Evolutionary conservation across 306 rosid species (phyloP).

Genomic region (Adenanthera pavonina): DNA sequence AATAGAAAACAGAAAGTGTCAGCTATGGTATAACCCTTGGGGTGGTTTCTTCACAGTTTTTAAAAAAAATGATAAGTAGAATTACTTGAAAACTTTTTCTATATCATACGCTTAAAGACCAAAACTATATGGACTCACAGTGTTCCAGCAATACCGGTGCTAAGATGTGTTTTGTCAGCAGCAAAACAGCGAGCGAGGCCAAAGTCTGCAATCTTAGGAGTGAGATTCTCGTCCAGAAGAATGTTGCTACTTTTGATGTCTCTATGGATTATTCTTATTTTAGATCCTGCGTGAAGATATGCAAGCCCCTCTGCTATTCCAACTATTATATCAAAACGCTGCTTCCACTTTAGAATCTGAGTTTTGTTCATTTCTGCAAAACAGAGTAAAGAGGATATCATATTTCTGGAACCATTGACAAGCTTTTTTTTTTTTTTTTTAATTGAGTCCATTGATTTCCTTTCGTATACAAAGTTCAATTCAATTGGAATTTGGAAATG

Average conservation of each 20-base stretch:
- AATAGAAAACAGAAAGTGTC: neutral
- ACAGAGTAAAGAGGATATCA: constrained; percentile 1
- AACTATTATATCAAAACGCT: constrained; percentile 61
- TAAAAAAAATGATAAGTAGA: neutral
- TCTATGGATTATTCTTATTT: constrained; percentile 76
- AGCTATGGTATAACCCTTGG: neutral
- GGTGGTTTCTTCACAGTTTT: neutral
- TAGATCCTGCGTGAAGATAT: constrained; percentile 77
- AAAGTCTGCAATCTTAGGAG: constrained; percentile 84
- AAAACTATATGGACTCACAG: constrained; percentile 57
- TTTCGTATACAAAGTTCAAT: too few species aligned
- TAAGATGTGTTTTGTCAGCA: constrained; percentile 74
- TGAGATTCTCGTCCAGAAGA: constrained; percentile 79
- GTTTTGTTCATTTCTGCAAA: constrained; percentile 66
- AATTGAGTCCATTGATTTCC: neutral
- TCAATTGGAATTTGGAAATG: too few species aligned
- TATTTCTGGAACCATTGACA: neutral
- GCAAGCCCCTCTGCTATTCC: constrained; percentile 94
- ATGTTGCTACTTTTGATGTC: constrained; percentile 91
- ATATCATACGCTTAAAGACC: neutral
- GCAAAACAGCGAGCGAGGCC: constrained; percentile 89
- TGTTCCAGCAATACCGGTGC: constrained; percentile 95
- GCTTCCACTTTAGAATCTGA: constrained; percentile 75
- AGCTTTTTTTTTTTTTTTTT: neutral
- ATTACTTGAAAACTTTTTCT: too few species aligned